Conservation (phyloP, 768 basidiomycete genomes). For the Mycena polygramma region DNA sequence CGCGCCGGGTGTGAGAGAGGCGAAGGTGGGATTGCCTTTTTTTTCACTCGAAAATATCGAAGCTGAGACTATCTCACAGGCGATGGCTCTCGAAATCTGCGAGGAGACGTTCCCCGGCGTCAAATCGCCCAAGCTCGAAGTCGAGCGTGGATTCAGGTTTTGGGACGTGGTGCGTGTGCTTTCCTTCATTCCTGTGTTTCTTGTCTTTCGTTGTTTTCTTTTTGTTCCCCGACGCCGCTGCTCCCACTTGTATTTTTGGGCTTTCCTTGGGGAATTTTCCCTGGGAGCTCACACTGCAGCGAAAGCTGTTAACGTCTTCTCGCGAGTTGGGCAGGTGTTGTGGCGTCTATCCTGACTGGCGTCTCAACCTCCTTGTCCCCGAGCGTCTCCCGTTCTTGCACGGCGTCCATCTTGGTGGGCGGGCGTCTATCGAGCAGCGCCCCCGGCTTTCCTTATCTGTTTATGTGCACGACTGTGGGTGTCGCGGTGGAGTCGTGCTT, state of each 20-base stretch:
- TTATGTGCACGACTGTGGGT: constrained; percentile 1
- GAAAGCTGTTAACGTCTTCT: too few species aligned
- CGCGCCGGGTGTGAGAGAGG: constrained; percentile 83
- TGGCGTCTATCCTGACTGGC: too few species aligned
- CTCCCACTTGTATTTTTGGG: too few species aligned
- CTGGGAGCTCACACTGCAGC: too few species aligned
- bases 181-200: constrained; percentile 21
- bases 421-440: background rate
- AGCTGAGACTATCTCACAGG: constrained; percentile 32
- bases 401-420: too few species aligned
- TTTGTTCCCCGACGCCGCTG: background rate
- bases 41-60: background rate
- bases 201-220: constrained; percentile 29
- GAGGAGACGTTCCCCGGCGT: constrained; percentile 96
- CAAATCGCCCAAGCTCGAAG: constrained; percentile 87
- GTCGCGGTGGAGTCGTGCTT: background rate
- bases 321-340: too few species aligned
- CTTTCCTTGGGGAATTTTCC: too few species aligned
- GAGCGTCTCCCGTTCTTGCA: too few species aligned
- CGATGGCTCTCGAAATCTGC: constrained; percentile 90
- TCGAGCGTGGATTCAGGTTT: constrained; percentile 97
- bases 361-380: too few species aligned
- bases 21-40: constrained; percentile 58
- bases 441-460: background rate
- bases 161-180: constrained; percentile 91